Evolutionary conservation across 495 filamentous ascomycete species (phyloP), one percentile per base, ranked within the genome.

Genomic region (Annulohypoxylon moriforme): DNA sequence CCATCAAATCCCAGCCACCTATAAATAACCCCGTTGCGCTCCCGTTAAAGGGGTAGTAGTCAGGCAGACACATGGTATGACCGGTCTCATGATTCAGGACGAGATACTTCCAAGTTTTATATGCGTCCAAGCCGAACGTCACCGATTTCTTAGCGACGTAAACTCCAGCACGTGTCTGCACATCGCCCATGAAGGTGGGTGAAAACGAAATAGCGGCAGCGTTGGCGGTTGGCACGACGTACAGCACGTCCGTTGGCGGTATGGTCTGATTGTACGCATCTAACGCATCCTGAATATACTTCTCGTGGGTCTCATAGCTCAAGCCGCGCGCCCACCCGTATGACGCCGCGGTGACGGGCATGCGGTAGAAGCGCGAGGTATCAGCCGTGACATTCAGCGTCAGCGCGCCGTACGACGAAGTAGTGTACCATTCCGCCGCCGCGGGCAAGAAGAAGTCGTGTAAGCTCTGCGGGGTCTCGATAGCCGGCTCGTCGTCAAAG

Each of bases 1-100:
- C 77, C 77, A 79, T 79, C 49, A 79, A 55, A 40, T 79, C 73
- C 77, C 77, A 79, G 9, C 77, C 73, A n/a, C 77, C 77, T 33
- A 79, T 75, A 47, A 60, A 76, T 16, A 72, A 47, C 1, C 73
- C 77, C 0, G 77, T 77, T 20, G 75, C 60, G 31, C 72, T 62
- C 11, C 71, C 69, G 56, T 70, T 62, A 8, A 73, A 42, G 8
- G 77, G 75, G 52, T 79, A 79, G 46, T 77, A 71, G 38, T 79
- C 77, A 0, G 77, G 75, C 53, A 79, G 61, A 31, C 77, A 79
- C 71, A 79, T 77, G 4, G 77, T 69, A 36, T 79, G 77, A 3
- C 77, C 77, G 5, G 75, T 77, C 67, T 79, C 77, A 47, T 79
- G 77, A 65, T 79, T 79, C 4, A 79, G 36, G 2, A 72, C 69